A percentile compares a stretch with the other conserved stretches of the same genome.
Conservation (phyloP, 1,284 basidiomycete species). For the Caloboletus inedulis region DNA sequence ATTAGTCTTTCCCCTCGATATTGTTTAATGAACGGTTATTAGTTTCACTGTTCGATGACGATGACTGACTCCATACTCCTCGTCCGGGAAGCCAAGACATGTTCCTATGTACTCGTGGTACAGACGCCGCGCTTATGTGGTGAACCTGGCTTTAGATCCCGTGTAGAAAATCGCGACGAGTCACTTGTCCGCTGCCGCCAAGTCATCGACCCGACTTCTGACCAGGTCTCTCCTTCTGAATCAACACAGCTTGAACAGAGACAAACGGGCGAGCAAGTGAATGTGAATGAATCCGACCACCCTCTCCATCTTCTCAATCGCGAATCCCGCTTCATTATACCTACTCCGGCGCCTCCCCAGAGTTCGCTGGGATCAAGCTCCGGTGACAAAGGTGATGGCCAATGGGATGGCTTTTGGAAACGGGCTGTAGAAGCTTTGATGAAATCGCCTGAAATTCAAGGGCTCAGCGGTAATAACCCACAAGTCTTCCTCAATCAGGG, state of each 20-base stretch:
- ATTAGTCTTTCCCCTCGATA: conserved; percentile 7
- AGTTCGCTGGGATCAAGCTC: conserved; percentile 19
- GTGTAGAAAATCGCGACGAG: conserved; percentile 62
- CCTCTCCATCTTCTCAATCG: conserved; percentile 50
- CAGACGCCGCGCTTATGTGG: conserved; percentile 90
- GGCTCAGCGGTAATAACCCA: conserved; percentile 28
- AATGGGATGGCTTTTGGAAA: conserved; percentile 30
- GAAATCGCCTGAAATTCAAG: conserved; percentile 33
- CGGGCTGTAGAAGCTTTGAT: conserved; percentile 44
- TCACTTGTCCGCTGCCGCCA: conserved; percentile 72
- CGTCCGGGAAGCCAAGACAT: conserved; percentile 88
- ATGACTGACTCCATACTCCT: conserved; percentile 83
- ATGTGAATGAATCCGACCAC: conserved; percentile 43
- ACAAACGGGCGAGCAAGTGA: conserved; percentile 27
- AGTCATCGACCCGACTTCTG: conserved; percentile 45
- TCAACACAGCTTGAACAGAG: conserved; percentile 35
- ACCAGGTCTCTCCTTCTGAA: conserved; percentile 27
- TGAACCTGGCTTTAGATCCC: conserved; percentile 85
- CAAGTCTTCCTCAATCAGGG: conserved; percentile 41
- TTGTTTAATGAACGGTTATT: conserved; percentile 18
- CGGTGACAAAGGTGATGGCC: conserved; percentile 14
- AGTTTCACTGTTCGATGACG: conserved; percentile 95
- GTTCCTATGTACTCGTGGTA: conserved; percentile 88
- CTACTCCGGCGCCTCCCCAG: conserved; percentile 30
- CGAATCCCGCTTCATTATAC: conserved; percentile 48